Evolutionary conservation across 371 early-diverging fungal genomes (phyloP), one percentile per base, ranked within the genome.

Genomic region (Actinomucor elegans): DNA sequence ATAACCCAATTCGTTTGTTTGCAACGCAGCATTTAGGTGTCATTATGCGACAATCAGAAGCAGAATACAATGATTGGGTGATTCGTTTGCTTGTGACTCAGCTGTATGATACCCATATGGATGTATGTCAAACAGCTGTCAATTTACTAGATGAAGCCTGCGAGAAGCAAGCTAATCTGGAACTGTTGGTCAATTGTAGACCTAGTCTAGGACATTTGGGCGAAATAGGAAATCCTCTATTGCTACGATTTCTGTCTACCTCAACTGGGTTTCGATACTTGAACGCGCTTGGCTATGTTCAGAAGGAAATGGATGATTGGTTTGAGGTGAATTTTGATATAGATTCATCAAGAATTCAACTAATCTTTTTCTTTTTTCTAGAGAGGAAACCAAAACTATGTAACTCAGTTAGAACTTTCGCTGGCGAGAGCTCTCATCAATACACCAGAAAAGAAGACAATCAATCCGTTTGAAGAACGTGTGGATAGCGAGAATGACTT

Each of bases 241-340:
- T 90, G 28, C 57, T 92, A 15, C 50, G 86, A 34, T 87, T 90
- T 44, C 64, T 93, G 26, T 88, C 90, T 0, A 85, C 85, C 2
- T 79, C 90, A 2, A 77, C 74, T 14, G 93, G 93, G 1, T 90
- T 91, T 52, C 63, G 75, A 33, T 88, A 90, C 59, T 58, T 94
- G 34, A 70, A 80, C 31, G 81, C 84, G n/a, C 61, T 83, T 17
- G 88, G 83, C 11, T 92, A 89, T 64, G 81, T 92, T 7, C 85
- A 89, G 42, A 73, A 71, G 27, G 91, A 94, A 66, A 85, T 93
- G 83, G 84, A 86, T 37, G 79, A 84, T 17, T 94, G 94, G 94
- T 85, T 85, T 53, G 84, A 87, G 77, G 94, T 90, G 71, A 36
- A 64, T 34, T 9, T 4, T 34, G 11, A 15, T n/a, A n/a, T n/a